phyloP scores from a whole-genome alignment of 257 asterid species.

The Paulownia fortunei region DNA sequence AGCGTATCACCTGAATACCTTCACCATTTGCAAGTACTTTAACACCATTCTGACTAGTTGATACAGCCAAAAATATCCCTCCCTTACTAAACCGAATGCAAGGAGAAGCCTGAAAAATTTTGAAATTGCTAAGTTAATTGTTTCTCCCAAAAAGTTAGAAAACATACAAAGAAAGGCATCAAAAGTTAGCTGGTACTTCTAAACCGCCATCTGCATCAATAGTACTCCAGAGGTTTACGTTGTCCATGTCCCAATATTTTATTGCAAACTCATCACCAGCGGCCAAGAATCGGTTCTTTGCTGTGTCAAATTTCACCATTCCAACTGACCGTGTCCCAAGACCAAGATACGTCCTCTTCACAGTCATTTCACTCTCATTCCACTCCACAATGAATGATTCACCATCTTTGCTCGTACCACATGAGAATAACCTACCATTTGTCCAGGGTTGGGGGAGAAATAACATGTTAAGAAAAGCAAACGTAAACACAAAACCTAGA shows the following conservation, averaged over 20 bases:
- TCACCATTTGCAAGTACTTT: slow-evolving; percentile 68
- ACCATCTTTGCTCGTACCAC: slow-evolving; percentile 72
- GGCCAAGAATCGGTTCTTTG: slow-evolving; percentile 66
- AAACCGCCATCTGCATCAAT: slow-evolving; percentile 70
- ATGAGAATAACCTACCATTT: slow-evolving; percentile 62
- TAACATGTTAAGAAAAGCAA: slow-evolving; percentile 3
- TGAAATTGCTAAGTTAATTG: slow-evolving; percentile 17
- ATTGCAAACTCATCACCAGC: slow-evolving; percentile 71
- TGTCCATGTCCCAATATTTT: slow-evolving; percentile 83
- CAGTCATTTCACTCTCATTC: slow-evolving; percentile 69
- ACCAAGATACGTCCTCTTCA: slow-evolving; percentile 63
- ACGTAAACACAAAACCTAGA: slow-evolving; percentile 19
- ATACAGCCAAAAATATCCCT: slow-evolving; percentile 69
- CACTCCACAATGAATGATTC: slow-evolving; percentile 68
- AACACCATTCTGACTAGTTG: slow-evolving; percentile 65
- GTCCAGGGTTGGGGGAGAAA: neutral
- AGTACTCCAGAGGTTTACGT: slow-evolving; percentile 42
- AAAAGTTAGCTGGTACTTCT: slow-evolving; percentile 46
- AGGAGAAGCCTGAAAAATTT: slow-evolving; percentile 65
- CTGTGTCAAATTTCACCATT: slow-evolving; percentile 69
- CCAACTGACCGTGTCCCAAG: slow-evolving; percentile 56
- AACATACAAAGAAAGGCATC: slow-evolving; percentile 18
- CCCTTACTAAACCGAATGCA: slow-evolving; percentile 68
- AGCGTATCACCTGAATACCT: slow-evolving; percentile 44
- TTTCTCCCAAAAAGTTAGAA: neutral